Evolutionary conservation across 2,329 filamentous ascomycete species (phyloP).

Genomic region (Scytalidium sp.): DNA sequence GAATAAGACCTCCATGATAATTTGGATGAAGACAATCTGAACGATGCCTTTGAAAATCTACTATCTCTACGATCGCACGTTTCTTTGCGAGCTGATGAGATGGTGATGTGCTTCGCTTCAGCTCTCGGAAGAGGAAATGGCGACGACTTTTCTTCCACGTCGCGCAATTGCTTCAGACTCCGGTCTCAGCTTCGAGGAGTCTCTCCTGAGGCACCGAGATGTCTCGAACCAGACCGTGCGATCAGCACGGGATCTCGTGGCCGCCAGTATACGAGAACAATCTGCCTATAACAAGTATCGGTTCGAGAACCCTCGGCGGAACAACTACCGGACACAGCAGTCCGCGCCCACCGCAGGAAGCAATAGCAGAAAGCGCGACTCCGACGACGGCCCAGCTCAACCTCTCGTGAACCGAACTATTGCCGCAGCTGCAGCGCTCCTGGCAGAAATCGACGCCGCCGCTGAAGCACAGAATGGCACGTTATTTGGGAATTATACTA

Average conservation of each 20-base stretch:
- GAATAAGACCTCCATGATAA: too few species aligned
- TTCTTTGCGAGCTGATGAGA: too few species aligned
- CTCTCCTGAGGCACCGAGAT: too few species aligned
- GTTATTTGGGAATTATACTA: neutral
- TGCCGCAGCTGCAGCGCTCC: slow-evolving; percentile 6
- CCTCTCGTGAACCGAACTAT: slow-evolving; percentile 4
- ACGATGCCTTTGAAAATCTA: too few species aligned
- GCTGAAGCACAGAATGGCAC: slow-evolving; percentile 3
- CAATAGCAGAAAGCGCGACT: slow-evolving; percentile 1
- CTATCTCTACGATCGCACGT: too few species aligned
- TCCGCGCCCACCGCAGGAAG: neutral
- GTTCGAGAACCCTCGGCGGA: slow-evolving; percentile 5
- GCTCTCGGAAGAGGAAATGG: too few species aligned
- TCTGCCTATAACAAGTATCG: slow-evolving; percentile 5
- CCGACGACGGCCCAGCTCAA: slow-evolving; percentile 1
- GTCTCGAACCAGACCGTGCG: too few species aligned
- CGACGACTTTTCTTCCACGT: too few species aligned
- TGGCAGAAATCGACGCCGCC: slow-evolving; percentile 6
- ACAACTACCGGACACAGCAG: slow-evolving; percentile 7
- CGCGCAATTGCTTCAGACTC: too few species aligned
- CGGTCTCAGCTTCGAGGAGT: too few species aligned
- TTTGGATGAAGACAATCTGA: too few species aligned
- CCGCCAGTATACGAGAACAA: slow-evolving; percentile 3
- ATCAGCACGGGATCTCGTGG: slow-evolving; percentile 6
- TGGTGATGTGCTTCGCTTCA: too few species aligned